Evolutionary conservation across 805 yeast species (phyloP).

Genomic region (Candida vaughaniae): DNA sequence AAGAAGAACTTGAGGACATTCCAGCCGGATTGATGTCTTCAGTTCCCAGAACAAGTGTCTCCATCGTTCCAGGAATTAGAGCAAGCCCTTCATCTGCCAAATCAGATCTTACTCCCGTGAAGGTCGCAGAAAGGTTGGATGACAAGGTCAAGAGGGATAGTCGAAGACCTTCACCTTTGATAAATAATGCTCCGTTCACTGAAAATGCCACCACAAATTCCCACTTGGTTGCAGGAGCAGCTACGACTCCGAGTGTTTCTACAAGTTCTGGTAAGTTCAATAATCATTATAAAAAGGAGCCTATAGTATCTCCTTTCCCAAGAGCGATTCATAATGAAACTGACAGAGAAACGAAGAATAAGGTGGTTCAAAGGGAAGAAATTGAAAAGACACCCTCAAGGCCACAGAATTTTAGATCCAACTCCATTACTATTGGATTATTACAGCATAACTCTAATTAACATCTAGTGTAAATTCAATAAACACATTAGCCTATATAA

Average conservation of each 20-base stretch:
- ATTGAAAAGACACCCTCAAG: conserved; percentile 13
- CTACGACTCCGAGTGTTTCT: not conserved
- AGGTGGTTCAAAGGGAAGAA: conserved; percentile 18
- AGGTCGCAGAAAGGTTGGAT: not conserved
- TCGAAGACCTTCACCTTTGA: conserved; percentile 33
- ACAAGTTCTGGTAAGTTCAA: conserved; percentile 22
- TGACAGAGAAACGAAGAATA: conserved; percentile 27
- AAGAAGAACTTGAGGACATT: conserved; percentile 40
- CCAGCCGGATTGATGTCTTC: conserved; percentile 38
- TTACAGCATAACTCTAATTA: conserved; percentile 23
- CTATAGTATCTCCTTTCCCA: conserved; percentile 39
- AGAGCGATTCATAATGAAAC: conserved; percentile 36
- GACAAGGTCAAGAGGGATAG: conserved; percentile 3
- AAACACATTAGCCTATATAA: not conserved
- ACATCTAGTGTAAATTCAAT: not conserved
- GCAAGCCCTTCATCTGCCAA: conserved; percentile 10
- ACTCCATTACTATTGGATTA: conserved; percentile 40
- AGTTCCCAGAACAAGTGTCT: conserved; percentile 26
- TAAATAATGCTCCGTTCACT: conserved; percentile 31
- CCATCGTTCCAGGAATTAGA: conserved; percentile 16
- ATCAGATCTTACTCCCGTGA: conserved; percentile 3
- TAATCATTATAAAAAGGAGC: conserved; percentile 51
- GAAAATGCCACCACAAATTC: conserved; percentile 18
- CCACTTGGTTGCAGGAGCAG: conserved; percentile 2
- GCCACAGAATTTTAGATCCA: conserved; percentile 35